Percentiles rank a stretch among this genome's conserved stretches.
Conservation (phyloP, 495 filamentous ascomycete genomes). For the Neurospora sp. region DNA sequence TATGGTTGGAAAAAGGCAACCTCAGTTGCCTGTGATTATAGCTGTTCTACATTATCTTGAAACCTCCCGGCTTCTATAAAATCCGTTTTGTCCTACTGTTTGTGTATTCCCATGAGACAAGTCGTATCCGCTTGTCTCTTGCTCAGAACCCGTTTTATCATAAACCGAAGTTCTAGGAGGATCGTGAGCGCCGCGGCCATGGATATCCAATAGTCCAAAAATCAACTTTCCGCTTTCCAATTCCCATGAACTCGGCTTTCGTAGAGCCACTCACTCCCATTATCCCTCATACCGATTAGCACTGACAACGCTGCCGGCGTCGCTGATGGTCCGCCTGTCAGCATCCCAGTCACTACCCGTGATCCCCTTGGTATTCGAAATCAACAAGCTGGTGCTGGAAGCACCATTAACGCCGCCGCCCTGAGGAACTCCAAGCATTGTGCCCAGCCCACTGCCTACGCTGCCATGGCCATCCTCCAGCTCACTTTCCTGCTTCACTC, state of each 20-base stretch:
- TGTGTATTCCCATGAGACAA: background rate
- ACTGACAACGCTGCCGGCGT: slow-evolving; percentile 19
- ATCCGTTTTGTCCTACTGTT: background rate
- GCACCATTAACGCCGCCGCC: slow-evolving; percentile 22
- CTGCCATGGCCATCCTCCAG: slow-evolving; percentile 18
- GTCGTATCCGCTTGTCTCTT: background rate
- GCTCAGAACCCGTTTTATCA: background rate
- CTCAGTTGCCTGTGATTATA: background rate
- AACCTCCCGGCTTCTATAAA: background rate
- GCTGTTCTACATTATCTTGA: background rate
- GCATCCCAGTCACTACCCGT: slow-evolving; percentile 19
- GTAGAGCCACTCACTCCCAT: background rate
- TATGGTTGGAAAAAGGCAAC: background rate
- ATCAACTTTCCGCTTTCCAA: background rate
- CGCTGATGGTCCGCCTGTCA: slow-evolving; percentile 19
- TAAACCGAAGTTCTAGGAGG: background rate
- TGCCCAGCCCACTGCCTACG: slow-evolving; percentile 34
- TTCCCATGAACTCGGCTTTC: background rate
- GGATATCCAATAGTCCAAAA: background rate
- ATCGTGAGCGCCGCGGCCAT: background rate
- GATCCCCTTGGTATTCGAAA: slow-evolving; percentile 5
- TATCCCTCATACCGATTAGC: background rate
- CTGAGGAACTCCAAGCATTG: slow-evolving; percentile 40
- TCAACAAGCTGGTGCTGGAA: slow-evolving; percentile 3
- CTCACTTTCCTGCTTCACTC: slow-evolving; percentile 30